These are phyloP conservation scores for Dissophora ornata DNA, from an alignment of 192 early-diverging fungal species.

Conservation along the genomic window DNA sequence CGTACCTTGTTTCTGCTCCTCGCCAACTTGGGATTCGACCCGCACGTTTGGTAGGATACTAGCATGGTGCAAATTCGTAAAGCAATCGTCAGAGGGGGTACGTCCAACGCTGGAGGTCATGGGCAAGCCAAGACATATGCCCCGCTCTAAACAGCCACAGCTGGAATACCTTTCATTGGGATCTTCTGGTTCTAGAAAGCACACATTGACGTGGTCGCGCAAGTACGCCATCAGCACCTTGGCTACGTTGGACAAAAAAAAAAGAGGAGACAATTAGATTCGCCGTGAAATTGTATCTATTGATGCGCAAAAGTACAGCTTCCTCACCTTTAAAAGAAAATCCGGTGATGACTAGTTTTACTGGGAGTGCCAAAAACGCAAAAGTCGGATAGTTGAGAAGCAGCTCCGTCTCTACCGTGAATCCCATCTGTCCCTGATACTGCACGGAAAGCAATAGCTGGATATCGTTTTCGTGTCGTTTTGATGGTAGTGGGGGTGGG, in stretches of 20 bases:
- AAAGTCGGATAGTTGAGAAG: conserved; percentile 81
- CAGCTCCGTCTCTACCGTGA: conserved; percentile 75
- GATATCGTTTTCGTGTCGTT: conserved; percentile 70
- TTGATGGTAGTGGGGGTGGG: conserved; percentile 7
- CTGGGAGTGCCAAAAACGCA: conserved; percentile 79
- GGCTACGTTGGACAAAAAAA: too few species aligned
- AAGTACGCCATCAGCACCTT: conserved; percentile 76
- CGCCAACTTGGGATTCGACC: conserved; percentile 74
- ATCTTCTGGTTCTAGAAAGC: conserved; percentile 76
- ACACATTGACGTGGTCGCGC: conserved; percentile 72
- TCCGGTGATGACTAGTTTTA: conserved; percentile 73
- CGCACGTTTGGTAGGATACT: conserved; percentile 68
- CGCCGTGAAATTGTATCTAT: too few species aligned
- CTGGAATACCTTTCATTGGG: conserved; percentile 55
- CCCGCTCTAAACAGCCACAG: too few species aligned
- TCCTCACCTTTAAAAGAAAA: conserved; percentile 74
- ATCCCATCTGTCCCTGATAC: conserved; percentile 82
- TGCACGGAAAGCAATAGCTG: conserved; percentile 70
- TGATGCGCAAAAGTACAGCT: too few species aligned
- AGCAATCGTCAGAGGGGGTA: too few species aligned
- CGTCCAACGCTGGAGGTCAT: too few species aligned
- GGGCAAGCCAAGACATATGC: too few species aligned
- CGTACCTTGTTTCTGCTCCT: conserved; percentile 74
- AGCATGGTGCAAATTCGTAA: not conserved
- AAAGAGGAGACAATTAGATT: too few species aligned